Conservation (phyloP, 139 green algal genomes). For the Micractinium sp. region DNA sequence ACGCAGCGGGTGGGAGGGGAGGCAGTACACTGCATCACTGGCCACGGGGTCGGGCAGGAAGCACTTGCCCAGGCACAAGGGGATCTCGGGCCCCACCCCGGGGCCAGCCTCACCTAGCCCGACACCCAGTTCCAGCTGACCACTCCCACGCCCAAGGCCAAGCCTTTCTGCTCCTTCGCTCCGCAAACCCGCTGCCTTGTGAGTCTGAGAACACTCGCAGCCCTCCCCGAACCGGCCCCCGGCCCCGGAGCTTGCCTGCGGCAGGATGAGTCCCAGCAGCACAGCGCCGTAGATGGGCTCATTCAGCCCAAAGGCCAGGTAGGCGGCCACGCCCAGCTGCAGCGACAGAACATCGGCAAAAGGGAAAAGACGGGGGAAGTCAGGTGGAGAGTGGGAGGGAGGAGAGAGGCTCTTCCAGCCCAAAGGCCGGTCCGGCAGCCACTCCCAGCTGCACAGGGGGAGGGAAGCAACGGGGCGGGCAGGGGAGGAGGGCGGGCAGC, state of each 20-base stretch:
- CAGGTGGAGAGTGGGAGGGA: background rate
- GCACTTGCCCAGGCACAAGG: constrained; percentile 81
- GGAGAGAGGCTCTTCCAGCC: constrained; percentile 80
- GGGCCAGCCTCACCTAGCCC: too few relatives aligned
- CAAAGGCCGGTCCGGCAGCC: constrained; percentile 85
- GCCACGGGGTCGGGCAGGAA: constrained; percentile 96
- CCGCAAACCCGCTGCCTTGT: background rate
- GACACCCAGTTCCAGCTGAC: too few relatives aligned
- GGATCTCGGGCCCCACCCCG: too few relatives aligned
- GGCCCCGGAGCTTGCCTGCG: constrained; percentile 68
- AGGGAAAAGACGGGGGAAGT: background rate
- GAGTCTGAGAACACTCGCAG: background rate
- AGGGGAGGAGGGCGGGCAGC: background rate
- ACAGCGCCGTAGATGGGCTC: constrained; percentile 87
- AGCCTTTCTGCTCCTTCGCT: background rate
- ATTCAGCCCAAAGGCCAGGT: constrained; percentile 84
- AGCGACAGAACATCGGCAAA: too few relatives aligned
- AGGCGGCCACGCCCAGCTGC: constrained; percentile 79
- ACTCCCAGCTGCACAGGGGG: constrained; percentile 56
- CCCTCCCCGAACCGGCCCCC: background rate
- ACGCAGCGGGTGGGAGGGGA: background rate
- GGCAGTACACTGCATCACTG: constrained; percentile 60
- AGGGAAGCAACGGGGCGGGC: background rate
- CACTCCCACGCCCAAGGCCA: too few relatives aligned
- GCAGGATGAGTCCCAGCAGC: constrained; percentile 91